These are phyloP conservation scores for Backusella psychrophila DNA, from an alignment of 192 early-diverging fungal genomes.

Conservation along the genomic window DNA sequence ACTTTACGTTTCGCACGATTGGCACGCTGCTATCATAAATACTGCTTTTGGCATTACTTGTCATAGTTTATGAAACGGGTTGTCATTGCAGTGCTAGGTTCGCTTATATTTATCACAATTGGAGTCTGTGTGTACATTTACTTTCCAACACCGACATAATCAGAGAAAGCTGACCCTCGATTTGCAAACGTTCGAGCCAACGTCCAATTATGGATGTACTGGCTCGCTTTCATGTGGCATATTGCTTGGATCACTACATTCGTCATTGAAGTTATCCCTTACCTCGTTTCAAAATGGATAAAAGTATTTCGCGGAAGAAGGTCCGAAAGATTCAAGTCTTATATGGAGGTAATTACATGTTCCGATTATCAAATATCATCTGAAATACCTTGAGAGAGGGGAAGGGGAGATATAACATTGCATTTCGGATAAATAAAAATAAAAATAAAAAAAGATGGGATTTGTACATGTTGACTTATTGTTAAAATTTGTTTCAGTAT, in stretches of 20 bases:
- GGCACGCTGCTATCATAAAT: background rate
- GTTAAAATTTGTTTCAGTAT: conserved; percentile 17
- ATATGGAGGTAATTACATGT: conserved; percentile 21
- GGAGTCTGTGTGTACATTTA: conserved; percentile 20
- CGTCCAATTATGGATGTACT: conserved; percentile 32
- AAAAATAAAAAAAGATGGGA: background rate
- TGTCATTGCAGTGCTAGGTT: conserved; percentile 18
- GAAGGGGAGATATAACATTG: background rate
- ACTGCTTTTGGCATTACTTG: conserved; percentile 29
- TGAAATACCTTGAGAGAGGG: background rate
- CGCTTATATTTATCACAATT: conserved; percentile 17
- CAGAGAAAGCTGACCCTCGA: conserved; percentile 5
- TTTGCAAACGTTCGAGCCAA: conserved; percentile 22
- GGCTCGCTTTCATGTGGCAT: conserved; percentile 34
- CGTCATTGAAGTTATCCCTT: conserved; percentile 29
- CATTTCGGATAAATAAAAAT: background rate
- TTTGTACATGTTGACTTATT: background rate
- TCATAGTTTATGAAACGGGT: conserved; percentile 28
- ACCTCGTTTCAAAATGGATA: conserved; percentile 17
- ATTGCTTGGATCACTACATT: conserved; percentile 30
- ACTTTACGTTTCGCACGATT: background rate
- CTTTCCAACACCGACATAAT: conserved; percentile 12
- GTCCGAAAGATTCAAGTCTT: conserved; percentile 23
- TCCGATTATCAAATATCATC: background rate
- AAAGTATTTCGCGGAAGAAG: conserved; percentile 24